A percentile compares a stretch with the other conserved stretches of the same genome.
phyloP scores from a whole-genome alignment of 495 filamentous ascomycete genomes.

The Hypoxylon cercidicola region DNA sequence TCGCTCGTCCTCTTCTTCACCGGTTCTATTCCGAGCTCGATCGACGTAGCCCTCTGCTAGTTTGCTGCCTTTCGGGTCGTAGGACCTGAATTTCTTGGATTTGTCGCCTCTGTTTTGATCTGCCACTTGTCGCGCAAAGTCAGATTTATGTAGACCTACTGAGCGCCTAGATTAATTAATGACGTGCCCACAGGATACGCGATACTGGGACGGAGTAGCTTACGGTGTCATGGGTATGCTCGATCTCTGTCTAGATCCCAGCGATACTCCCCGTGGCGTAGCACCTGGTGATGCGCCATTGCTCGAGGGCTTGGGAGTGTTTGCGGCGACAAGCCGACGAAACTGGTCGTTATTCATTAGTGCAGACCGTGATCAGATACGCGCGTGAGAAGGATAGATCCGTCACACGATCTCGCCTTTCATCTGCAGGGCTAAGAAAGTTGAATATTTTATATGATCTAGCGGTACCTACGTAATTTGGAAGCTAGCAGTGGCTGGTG shows the following conservation, averaged over 20 bases:
- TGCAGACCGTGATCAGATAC: constrained; percentile 2
- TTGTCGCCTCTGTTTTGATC: constrained; percentile 70
- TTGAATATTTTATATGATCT: background rate
- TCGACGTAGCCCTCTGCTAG: constrained; percentile 85
- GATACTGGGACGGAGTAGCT: constrained; percentile 30
- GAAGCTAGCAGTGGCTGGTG: too few relatives aligned
- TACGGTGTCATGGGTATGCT: constrained; percentile 92
- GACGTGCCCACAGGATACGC: constrained; percentile 11
- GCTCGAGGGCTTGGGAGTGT: constrained; percentile 50
- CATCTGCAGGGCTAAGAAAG: background rate
- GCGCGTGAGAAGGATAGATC: background rate
- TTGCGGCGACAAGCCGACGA: constrained; percentile 78
- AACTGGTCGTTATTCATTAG: constrained; percentile 97
- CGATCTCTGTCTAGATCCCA: constrained; percentile 74
- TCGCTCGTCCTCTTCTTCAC: constrained; percentile 71
- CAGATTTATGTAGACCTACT: constrained; percentile 64
- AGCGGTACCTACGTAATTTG: constrained; percentile 7
- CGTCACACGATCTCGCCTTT: constrained; percentile 6
- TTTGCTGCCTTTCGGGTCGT: constrained; percentile 85
- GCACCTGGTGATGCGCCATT: constrained; percentile 52
- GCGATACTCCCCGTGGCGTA: constrained; percentile 49
- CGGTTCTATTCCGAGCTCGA: constrained; percentile 69
- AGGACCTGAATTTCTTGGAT: constrained; percentile 79
- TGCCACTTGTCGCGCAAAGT: constrained; percentile 87
- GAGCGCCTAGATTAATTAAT: constrained; percentile 69